Evolutionary conservation across 1,284 basidiomycete species (phyloP).

Genomic region (Golubevia sp.): DNA sequence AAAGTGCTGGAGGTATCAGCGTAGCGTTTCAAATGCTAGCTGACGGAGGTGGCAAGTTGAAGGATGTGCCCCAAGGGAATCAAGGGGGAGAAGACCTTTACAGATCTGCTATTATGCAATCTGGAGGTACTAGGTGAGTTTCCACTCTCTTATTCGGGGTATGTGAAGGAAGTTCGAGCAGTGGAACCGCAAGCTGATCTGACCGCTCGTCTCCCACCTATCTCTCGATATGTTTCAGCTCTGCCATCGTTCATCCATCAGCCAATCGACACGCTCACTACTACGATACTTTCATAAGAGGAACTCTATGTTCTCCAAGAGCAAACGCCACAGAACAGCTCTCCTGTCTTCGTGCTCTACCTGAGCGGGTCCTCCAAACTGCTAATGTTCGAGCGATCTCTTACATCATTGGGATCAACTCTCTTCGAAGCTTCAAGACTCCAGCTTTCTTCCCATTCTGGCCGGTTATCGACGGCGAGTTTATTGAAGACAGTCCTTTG

Average conservation of each 20-base stretch:
- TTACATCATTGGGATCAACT: not conserved
- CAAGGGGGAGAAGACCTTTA: constrained; percentile 18
- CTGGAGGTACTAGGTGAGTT: constrained; percentile 10
- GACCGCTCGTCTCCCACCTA: no score
- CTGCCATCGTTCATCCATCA: not conserved
- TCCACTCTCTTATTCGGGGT: no score
- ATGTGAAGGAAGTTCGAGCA: no score
- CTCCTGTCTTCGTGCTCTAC: not conserved
- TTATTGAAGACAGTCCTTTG: not conserved
- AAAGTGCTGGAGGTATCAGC: constrained; percentile 31
- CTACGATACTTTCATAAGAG: not conserved
- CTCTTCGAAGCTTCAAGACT: not conserved
- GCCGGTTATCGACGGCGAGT: not conserved
- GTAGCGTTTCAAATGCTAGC: constrained; percentile 22
- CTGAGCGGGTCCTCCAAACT: not conserved
- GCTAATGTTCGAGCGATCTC: no score
- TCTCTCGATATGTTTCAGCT: no score
- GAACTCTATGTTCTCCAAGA: no score
- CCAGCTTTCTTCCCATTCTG: not conserved
- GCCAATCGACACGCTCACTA: not conserved
- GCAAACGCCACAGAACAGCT: not conserved
- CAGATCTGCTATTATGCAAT: constrained; percentile 32
- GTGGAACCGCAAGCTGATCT: no score
- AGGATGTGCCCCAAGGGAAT: constrained; percentile 1
- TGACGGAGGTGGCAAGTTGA: constrained; percentile 13